Evolutionary conservation across 192 early-diverging fungal genomes (phyloP).

Genomic region (Coemansia sp.): DNA sequence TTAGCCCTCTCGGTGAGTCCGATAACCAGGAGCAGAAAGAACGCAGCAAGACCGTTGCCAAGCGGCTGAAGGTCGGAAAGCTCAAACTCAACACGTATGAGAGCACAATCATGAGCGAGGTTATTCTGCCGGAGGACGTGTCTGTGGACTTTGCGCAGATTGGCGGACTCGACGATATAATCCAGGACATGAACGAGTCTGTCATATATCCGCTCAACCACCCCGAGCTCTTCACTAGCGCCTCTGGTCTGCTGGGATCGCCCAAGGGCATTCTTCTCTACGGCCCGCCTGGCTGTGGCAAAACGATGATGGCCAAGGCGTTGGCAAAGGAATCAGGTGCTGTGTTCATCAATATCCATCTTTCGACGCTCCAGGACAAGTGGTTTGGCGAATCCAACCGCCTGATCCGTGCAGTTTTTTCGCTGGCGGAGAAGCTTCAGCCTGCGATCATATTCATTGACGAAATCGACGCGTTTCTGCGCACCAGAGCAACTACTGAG

Average conservation of each 20-base stretch:
- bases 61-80: constrained; percentile 29
- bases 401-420: constrained; percentile 88
- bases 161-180: constrained; percentile 90
- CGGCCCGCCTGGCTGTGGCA: constrained; percentile 95
- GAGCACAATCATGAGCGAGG: constrained; percentile 89
- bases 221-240: constrained; percentile 85
- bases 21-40: constrained; percentile 77
- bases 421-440: constrained; percentile 90
- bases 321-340: constrained; percentile 96
- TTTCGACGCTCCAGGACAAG: constrained; percentile 96
- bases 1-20: constrained; percentile 64
- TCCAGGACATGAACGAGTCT: constrained; percentile 87
- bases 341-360: constrained; percentile 96
- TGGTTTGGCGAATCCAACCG: constrained; percentile 98
- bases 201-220: constrained; percentile 95
- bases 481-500: constrained; percentile 84
- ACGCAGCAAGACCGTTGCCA: constrained; percentile 54
- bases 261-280: constrained; percentile 96
- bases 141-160: constrained; percentile 83
- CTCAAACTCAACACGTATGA: constrained; percentile 91
- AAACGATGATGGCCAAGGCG: constrained; percentile 99
- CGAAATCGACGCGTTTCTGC: constrained; percentile 97
- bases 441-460: constrained; percentile 99
- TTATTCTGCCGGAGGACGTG: constrained; percentile 92
- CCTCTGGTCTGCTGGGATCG: constrained; percentile 84